Percentiles rank a stretch among this genome's conserved stretches.
These are phyloP conservation scores for Sistotremastrum suecicum DNA, from an alignment of 768 basidiomycete species.

Conservation along the genomic window DNA sequence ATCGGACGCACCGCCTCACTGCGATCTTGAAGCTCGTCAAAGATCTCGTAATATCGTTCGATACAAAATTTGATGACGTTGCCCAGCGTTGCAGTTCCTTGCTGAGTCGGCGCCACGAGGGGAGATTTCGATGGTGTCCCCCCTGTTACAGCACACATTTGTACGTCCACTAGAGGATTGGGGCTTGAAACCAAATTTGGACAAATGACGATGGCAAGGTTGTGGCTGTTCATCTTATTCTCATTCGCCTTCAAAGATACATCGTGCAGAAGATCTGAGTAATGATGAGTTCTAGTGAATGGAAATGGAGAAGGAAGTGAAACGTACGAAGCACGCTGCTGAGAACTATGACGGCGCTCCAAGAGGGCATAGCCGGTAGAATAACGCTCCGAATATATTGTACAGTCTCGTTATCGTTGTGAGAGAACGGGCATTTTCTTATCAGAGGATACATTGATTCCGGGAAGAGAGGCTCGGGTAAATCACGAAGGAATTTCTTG, in stretches of 20 bases:
- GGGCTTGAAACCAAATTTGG: constrained; percentile 67
- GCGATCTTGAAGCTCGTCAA: constrained; percentile 67
- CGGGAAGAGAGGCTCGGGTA: constrained; percentile 68
- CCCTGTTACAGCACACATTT: constrained; percentile 53
- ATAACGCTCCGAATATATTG: constrained; percentile 56
- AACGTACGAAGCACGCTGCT: constrained; percentile 51
- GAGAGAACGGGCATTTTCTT: constrained; percentile 48
- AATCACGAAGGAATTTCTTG: constrained; percentile 74
- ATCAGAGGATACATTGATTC: constrained; percentile 53
- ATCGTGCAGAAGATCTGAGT: constrained; percentile 63
- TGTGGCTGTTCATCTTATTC: constrained; percentile 75
- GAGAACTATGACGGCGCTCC: constrained; percentile 52
- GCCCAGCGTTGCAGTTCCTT: constrained; percentile 53
- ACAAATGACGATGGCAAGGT: constrained; percentile 64
- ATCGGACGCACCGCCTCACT: constrained; percentile 36
- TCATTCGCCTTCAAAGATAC: constrained; percentile 49
- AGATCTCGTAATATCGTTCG: constrained; percentile 71
- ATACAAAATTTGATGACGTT: constrained; percentile 64
- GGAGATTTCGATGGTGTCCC: constrained; percentile 25
- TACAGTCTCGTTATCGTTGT: constrained; percentile 35
- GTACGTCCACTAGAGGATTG: constrained; percentile 55
- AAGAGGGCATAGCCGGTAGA: constrained; percentile 53
- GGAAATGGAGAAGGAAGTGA: constrained; percentile 7
- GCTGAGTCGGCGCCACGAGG: constrained; percentile 13
- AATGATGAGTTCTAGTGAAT: neutral